A percentile compares a stretch with the other conserved stretches of the same genome.
Evolutionary conservation across 1,139 yeast genomes (phyloP).

Genomic region (Lodderomyces orthopsilosis): DNA sequence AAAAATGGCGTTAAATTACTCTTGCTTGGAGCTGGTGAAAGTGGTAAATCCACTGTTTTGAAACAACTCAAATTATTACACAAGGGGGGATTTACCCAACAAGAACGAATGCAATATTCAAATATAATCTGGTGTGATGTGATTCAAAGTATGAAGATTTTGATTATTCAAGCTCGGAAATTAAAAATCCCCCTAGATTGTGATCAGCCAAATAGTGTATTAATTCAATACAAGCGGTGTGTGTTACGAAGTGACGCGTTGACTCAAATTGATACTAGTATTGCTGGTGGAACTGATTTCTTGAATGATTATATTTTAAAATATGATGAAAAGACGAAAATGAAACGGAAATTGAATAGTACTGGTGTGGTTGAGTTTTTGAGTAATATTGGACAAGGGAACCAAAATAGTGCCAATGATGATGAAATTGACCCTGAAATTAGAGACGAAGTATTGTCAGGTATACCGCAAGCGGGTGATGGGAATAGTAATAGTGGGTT

Average conservation of each 20-base stretch:
- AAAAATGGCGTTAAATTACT: conserved; percentile 59
- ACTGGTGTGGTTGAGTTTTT: conserved; percentile 49
- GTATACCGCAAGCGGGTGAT: conserved; percentile 8
- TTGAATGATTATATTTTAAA: conserved; percentile 62
- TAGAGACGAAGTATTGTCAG: conserved; percentile 12
- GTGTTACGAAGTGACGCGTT: conserved; percentile 58
- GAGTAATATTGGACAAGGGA: conserved; percentile 20
- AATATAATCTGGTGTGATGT: conserved; percentile 96
- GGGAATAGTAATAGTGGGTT: not conserved
- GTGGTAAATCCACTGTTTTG: conserved; percentile 94
- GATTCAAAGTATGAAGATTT: conserved; percentile 80
- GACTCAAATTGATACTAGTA: conserved; percentile 60
- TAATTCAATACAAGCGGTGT: conserved; percentile 46
- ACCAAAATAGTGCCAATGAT: conserved; percentile 15
- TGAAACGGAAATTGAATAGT: conserved; percentile 49
- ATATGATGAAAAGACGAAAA: conserved; percentile 55
- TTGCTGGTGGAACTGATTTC: conserved; percentile 66
- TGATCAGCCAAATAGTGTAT: conserved; percentile 48
- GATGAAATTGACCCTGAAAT: conserved; percentile 15
- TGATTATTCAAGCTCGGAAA: conserved; percentile 70
- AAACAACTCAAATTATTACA: conserved; percentile 88
- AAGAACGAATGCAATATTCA: conserved; percentile 76
- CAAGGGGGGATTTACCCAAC: conserved; percentile 78
- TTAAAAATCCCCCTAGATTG: conserved; percentile 60
- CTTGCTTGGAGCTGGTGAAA: conserved; percentile 90